These are phyloP conservation scores for Myxozyma geophila DNA, from an alignment of 805 yeast species.

Conservation along the genomic window DNA sequence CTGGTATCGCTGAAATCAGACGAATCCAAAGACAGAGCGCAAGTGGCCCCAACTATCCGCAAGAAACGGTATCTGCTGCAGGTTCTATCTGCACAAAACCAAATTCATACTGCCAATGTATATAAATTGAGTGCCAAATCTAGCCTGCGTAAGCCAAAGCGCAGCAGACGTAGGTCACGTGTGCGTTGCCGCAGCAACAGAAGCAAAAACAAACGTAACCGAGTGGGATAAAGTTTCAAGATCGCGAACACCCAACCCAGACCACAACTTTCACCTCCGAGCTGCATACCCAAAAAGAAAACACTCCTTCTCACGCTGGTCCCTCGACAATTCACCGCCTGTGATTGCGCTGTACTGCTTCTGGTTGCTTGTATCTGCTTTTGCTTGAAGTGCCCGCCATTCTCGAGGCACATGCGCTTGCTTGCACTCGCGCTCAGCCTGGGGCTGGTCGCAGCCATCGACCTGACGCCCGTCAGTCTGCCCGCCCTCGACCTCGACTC, in stretches of 20 bases:
- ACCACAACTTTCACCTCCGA: background rate
- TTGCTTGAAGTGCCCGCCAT: background rate
- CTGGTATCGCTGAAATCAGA: no score
- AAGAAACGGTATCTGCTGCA: no score
- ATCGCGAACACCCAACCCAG: slow-evolving; percentile 11
- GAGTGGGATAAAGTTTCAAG: slow-evolving; percentile 6
- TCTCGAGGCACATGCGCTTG: slow-evolving; percentile 14
- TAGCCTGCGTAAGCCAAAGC: background rate
- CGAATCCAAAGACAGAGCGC: no score
- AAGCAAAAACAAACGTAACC: background rate
- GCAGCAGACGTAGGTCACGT: background rate
- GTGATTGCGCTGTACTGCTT: background rate
- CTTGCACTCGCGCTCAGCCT: slow-evolving; percentile 3
- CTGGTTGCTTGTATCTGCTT: background rate
- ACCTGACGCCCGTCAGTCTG: slow-evolving; percentile 3
- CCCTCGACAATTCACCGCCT: no score
- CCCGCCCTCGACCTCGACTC: slow-evolving; percentile 20
- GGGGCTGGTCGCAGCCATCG: slow-evolving; percentile 2
- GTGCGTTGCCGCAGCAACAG: slow-evolving; percentile 8
- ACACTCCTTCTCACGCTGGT: no score
- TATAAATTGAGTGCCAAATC: background rate
- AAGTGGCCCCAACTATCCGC: no score
- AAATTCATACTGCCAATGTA: background rate
- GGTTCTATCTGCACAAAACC: no score
- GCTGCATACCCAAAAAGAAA: no score